Evolutionary conservation across 768 basidiomycete genomes (phyloP), one percentile per base, ranked within the genome.

Genomic region (Boletus eberwhitei): DNA sequence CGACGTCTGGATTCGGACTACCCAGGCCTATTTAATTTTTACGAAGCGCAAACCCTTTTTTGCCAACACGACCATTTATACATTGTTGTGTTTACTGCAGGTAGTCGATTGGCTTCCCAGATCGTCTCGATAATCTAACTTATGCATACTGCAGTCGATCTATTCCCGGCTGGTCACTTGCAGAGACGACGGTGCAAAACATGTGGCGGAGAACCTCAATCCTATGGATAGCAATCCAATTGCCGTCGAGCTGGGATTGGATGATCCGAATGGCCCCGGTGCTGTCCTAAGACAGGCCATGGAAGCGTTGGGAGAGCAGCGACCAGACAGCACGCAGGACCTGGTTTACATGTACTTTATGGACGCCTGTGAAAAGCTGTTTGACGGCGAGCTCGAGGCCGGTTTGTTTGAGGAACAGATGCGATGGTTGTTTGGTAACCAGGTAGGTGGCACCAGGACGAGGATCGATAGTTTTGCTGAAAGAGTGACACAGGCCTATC

Each of bases 371-470:
- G 96, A 98, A 72, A 91, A 90, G 77, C 71, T 96, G 39, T 98
- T 98, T 67, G 93, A 93, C 63, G 87, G 83, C 58, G 95, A 98
- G 66, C 78, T 98, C 55, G 97, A 98, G 70, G 90, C 88, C 66
- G 74, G 80, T n/a, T 84, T 86, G 21, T 98, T 94, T 64, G 96
- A 98, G 70, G 97, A 98, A 69, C 91, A 93, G 65, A 85, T 98
- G 84, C 77, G 97, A 59, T 91, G 92, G 83, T 90, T 95, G 74
- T 94, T 93, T 74, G 90, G 91, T 32, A 92, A 85, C 57, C 87
- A 86, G 81, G 88, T 88, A 71, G 58, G 78, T 50, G 45, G 39
- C 16, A 5, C n/a, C 16, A 36, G 39, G 37, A 29, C 11, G 19
- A 32, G 40, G 12, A 40, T 19, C 5, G 11, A 29, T 52, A 31